Evolutionary conservation across 2,329 filamentous ascomycete genomes (phyloP).

Genomic region (Bipolaris bicolor): DNA sequence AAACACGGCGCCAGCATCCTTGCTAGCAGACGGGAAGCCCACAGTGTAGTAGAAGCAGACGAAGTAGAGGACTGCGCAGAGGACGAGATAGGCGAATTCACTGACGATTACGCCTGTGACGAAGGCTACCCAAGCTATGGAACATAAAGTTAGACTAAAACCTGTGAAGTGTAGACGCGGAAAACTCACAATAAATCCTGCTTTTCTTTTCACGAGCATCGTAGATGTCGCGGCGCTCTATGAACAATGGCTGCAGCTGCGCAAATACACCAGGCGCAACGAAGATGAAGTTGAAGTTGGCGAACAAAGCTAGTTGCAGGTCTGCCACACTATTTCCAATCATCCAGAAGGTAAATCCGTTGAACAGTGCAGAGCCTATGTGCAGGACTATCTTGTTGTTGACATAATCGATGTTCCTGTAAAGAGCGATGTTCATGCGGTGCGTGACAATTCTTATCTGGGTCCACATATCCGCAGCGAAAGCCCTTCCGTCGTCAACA

Average conservation of each 20-base stretch:
- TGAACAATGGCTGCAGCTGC: slow-evolving; percentile 52
- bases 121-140: slow-evolving; percentile 67
- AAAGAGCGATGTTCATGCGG: slow-evolving; percentile 2
- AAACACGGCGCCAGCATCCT: slow-evolving; percentile 59
- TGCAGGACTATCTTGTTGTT: slow-evolving; percentile 1
- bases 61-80: slow-evolving; percentile 68
- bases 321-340: slow-evolving; percentile 34
- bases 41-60: slow-evolving; percentile 67
- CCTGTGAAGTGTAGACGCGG: not conserved
- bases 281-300: slow-evolving; percentile 56
- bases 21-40: slow-evolving; percentile 38
- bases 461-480: slow-evolving; percentile 1
- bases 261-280: slow-evolving; percentile 46
- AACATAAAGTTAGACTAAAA: not conserved
- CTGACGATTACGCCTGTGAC: slow-evolving; percentile 71
- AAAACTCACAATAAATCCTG: slow-evolving; percentile 65
- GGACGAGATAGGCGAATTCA: slow-evolving; percentile 68
- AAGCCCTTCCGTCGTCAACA: not conserved
- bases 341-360: slow-evolving; percentile 28
- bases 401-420: slow-evolving; percentile 1
- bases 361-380: slow-evolving; percentile 13
- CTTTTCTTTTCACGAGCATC: slow-evolving; percentile 64
- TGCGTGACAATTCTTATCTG: not conserved
- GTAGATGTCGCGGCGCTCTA: slow-evolving; percentile 53
- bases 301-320: slow-evolving; percentile 51